A percentile compares a stretch with the other conserved stretches of the same genome.
Conservation (phyloP, 2,329 filamentous ascomycete species). For the Biscogniauxia mediterranea region DNA sequence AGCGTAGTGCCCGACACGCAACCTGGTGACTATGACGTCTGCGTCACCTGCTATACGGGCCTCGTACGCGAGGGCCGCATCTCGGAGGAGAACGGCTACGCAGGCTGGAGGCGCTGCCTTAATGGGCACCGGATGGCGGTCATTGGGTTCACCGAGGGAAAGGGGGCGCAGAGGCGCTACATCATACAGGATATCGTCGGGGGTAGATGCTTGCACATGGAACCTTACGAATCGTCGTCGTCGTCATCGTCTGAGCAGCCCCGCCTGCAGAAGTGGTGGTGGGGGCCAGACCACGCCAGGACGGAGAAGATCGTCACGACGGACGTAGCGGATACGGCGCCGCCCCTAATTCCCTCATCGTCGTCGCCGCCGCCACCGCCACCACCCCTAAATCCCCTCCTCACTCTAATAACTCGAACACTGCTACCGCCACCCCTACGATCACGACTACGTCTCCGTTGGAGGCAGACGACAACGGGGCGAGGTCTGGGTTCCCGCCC, state of each 20-base stretch:
- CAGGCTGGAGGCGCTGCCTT: constrained; percentile 81
- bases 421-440: background rate
- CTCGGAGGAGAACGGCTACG: constrained; percentile 69
- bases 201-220: constrained; percentile 65
- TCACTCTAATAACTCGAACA: background rate
- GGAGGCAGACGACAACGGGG: constrained; percentile 1
- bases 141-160: constrained; percentile 69
- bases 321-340: constrained; percentile 48
- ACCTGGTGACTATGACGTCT: constrained; percentile 83
- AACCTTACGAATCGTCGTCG: constrained; percentile 41
- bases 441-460: constrained; percentile 26
- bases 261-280: constrained; percentile 51
- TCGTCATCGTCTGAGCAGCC: constrained; percentile 7
- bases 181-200: constrained; percentile 75
- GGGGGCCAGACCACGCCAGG: constrained; percentile 41
- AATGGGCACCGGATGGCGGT: constrained; percentile 82
- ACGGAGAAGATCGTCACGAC: constrained; percentile 48
- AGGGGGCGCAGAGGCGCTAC: constrained; percentile 64
- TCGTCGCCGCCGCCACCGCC: background rate
- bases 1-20: constrained; percentile 43
- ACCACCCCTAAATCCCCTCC: background rate
- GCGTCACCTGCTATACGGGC: constrained; percentile 71
- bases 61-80: constrained; percentile 65
- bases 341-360: constrained; percentile 18
- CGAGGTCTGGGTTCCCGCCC: constrained; percentile 58